Percentiles rank a stretch among this genome's conserved stretches.
Conservation (phyloP, 257 asterid genomes). For the Prunella vulgaris region DNA sequence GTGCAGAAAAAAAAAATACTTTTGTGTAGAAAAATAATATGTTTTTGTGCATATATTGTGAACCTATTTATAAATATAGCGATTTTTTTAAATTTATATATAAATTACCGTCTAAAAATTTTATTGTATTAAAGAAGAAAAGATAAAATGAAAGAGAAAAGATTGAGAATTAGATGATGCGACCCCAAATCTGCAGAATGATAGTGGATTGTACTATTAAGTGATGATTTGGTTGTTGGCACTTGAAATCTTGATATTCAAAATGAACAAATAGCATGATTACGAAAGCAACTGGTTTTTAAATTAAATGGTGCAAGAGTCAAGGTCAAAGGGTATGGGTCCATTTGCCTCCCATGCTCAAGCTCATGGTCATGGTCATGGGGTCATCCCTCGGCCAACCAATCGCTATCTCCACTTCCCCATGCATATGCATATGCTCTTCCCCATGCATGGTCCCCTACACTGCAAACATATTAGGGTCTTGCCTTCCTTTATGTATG, state of each 20-base stretch:
- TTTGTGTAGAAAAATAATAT: no score
- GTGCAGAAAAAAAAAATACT: no score
- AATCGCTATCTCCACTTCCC: background rate
- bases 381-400: background rate
- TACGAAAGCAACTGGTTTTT: slow-evolving; percentile 12
- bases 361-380: background rate
- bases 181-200: slow-evolving; percentile 16
- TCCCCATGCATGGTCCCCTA: no score
- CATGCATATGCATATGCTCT: background rate
- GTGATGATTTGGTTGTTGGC: slow-evolving; percentile 24
- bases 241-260: background rate
- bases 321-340: slow-evolving; percentile 25
- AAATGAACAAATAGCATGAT: background rate
- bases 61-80: no score
- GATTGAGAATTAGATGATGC: background rate
- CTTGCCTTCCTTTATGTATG: no score
- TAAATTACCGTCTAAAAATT: no score
- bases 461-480: no score
- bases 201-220: slow-evolving; percentile 13
- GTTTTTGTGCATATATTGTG: no score
- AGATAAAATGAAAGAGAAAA: no score
- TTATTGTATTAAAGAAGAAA: no score
- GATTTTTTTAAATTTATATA: no score
- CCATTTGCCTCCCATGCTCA: slow-evolving; percentile 6
- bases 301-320: background rate